Evolutionary conservation across 2,329 filamentous ascomycete species (phyloP), one percentile per base, ranked within the genome.

Genomic region (Colletotrichum cuscutae): DNA sequence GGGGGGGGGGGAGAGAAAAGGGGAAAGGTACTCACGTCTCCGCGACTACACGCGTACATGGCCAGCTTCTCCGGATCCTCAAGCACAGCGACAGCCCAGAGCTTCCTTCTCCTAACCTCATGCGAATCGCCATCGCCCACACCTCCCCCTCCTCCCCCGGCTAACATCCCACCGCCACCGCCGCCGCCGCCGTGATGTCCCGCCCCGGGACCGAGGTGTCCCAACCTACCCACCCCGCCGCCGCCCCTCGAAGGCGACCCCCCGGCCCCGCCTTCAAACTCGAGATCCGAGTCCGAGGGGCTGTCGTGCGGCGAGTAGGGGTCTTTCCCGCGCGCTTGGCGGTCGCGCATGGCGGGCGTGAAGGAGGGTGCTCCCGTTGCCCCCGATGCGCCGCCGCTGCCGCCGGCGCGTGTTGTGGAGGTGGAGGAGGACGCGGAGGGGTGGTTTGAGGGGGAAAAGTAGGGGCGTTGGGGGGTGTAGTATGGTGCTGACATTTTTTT

Each of bases 251-350:
- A 71, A 19, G 68, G 67, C 26, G 73, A 61, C 6, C 74, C 72
- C 22, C 65, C 62, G 28, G 32, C 52, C 60, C 63, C 58, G 35
- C 42, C 52, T 56, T 74, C 70, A 35, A 65, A 68, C 7, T 74
- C 72, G 26, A 80, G 79, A 59, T 79, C 78, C 7, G 77, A 80
- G 24, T 82, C 80, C 11, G 79, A 78, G 28, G 77, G 77, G 49
- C 82, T 81, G 28, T 77, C 78, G 13, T 79, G 76, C 56, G 79
- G 76, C 15, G 65, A 74, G 77, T 89, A 89, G 1, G 88, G 87
- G 73, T 91, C 85, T 77, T 90, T 90, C 64, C 89, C 89, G 53
- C 89, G 84, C 5, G 89, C 88, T 79, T 91, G 89, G 6, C 84
- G 85, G 78, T 91, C 89, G 76, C 88, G 87, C 87, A 89, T 89